Conservation (phyloP, 2,329 filamentous ascomycete genomes). For the Ampelomyces quisqualis region DNA sequence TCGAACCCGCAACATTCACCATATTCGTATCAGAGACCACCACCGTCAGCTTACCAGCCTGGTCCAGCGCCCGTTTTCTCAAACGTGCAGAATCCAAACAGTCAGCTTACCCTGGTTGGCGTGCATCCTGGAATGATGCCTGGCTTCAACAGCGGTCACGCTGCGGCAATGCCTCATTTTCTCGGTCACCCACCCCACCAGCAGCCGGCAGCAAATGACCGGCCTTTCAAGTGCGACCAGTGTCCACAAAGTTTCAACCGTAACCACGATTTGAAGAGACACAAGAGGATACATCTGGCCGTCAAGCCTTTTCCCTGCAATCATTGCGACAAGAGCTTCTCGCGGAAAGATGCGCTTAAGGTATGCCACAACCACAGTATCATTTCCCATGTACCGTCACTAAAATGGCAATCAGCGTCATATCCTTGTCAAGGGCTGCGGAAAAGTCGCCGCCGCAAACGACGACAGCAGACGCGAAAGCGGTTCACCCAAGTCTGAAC, state of each 20-base stretch:
- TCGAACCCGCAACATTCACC: conserved; percentile 50
- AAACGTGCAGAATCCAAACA: conserved; percentile 72
- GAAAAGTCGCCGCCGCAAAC: conserved; percentile 48
- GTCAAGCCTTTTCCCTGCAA: conserved; percentile 94
- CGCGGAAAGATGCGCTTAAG: conserved; percentile 94
- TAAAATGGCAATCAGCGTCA: conserved; percentile 53
- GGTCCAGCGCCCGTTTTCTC: conserved; percentile 67
- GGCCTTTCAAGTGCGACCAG: conserved; percentile 91
- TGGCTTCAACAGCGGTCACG: conserved; percentile 62
- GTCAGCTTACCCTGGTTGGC: conserved; percentile 70
- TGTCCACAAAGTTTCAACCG: conserved; percentile 93
- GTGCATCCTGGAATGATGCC: conserved; percentile 59
- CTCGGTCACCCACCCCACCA: conserved; percentile 56
- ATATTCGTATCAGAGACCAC: conserved; percentile 51
- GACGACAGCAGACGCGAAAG: conserved; percentile 41
- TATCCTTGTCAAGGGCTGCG: conserved; percentile 67
- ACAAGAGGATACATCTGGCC: conserved; percentile 90
- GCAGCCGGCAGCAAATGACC: conserved; percentile 64
- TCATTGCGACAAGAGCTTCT: conserved; percentile 95
- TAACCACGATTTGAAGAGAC: conserved; percentile 93
- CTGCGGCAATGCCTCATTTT: conserved; percentile 64
- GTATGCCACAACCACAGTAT: conserved; percentile 59
- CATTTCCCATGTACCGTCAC: no score
- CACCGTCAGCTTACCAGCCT: conserved; percentile 48
- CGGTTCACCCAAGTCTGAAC: conserved; percentile 35